A percentile compares a stretch with the other conserved stretches of the same genome.
Conservation (phyloP, 352 stramenopile genomes). For the Pilasporangium apinafurcum region DNA sequence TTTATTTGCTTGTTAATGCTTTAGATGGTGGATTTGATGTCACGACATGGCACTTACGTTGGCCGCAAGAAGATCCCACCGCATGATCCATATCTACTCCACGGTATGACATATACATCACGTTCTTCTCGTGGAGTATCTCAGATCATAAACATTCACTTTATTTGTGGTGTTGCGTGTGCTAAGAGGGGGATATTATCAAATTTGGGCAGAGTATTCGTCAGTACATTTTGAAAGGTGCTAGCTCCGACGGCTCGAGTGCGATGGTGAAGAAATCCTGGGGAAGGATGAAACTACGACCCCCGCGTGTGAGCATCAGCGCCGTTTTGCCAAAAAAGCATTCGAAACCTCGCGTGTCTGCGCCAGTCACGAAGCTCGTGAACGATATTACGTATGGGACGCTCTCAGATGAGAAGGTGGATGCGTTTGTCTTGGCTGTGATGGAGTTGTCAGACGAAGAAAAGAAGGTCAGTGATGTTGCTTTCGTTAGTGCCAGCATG, state of each 20-base stretch:
- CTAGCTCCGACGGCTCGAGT: slow-evolving; percentile 49
- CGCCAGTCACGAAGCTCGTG: slow-evolving; percentile 65
- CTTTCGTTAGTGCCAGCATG: neutral
- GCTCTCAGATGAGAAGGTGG: slow-evolving; percentile 65
- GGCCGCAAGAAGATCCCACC: slow-evolving; percentile 79
- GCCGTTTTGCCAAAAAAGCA: slow-evolving; percentile 62
- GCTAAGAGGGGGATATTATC: slow-evolving; percentile 70
- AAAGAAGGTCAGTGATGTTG: slow-evolving; percentile 31
- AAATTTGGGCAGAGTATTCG: slow-evolving; percentile 86
- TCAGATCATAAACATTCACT: neutral
- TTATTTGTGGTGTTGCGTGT: neutral
- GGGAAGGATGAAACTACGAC: slow-evolving; percentile 66
- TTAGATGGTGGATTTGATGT: slow-evolving; percentile 87
- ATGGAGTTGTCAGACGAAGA: slow-evolving; percentile 68
- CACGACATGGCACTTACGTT: slow-evolving; percentile 81
- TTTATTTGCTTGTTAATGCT: slow-evolving; percentile 1
- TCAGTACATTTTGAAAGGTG: slow-evolving; percentile 79
- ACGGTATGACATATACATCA: no score
- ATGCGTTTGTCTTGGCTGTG: slow-evolving; percentile 56
- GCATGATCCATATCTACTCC: slow-evolving; percentile 76
- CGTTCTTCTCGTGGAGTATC: neutral
- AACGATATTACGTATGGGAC: slow-evolving; percentile 81
- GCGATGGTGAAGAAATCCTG: slow-evolving; percentile 77
- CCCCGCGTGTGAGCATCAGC: slow-evolving; percentile 66
- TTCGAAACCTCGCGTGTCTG: slow-evolving; percentile 48